Evolutionary conservation across 2,329 filamentous ascomycete genomes (phyloP).

Genomic region (Fusarium compactum): DNA sequence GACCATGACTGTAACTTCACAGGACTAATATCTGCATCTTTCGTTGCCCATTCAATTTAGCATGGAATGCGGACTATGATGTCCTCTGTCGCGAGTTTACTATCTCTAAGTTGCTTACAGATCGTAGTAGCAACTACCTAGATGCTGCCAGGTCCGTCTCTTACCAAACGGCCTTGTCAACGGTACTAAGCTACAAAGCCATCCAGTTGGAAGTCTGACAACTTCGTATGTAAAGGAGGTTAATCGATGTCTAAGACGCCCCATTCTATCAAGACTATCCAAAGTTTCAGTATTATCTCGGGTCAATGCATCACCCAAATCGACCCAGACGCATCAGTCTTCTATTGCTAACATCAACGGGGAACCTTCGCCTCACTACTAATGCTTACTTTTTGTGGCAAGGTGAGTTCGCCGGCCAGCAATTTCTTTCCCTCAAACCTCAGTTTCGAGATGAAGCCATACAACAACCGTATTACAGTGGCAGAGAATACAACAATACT

Average conservation of each 20-base stretch:
- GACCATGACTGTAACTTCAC: background rate
- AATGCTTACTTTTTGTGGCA: background rate
- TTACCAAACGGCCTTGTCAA: too few species aligned
- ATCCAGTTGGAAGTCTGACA: background rate
- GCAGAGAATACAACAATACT: background rate
- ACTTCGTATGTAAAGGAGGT: background rate
- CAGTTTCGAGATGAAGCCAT: background rate
- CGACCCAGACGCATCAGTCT: background rate
- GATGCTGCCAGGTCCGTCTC: background rate
- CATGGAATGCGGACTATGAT: background rate
- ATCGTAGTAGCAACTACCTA: background rate
- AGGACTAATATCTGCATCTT: background rate
- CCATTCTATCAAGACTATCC: background rate
- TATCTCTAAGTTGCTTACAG: fast-evolving
- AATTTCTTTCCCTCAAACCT: background rate
- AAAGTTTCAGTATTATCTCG: too few species aligned
- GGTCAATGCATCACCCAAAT: background rate
- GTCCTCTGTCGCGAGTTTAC: too few species aligned
- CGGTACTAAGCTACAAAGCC: background rate
- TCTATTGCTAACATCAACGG: background rate
- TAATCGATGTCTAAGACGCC: background rate
- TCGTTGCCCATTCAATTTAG: fast-evolving
- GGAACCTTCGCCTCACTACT: background rate
- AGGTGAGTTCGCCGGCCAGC: background rate
- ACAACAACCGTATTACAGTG: background rate